Percentiles rank a stretch among this genome's conserved stretches.
phyloP scores from a whole-genome alignment of 2,329 filamentous ascomycete species.

The Fusarium ambrosium region DNA sequence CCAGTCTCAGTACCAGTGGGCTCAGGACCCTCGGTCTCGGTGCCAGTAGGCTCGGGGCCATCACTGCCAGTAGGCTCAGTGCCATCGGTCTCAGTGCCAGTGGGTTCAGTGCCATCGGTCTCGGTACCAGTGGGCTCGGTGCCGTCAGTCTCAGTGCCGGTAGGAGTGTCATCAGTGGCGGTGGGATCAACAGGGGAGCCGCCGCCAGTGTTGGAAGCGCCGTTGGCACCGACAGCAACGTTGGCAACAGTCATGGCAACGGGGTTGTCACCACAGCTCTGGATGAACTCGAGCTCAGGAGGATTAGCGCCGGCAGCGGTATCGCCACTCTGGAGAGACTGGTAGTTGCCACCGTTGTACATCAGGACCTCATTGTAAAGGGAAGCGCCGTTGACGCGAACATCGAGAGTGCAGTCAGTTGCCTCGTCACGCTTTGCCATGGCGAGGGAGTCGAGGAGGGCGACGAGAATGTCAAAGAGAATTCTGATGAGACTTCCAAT shows the following conservation, averaged over 20 bases:
- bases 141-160: slow-evolving; percentile 21
- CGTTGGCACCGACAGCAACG: slow-evolving; percentile 30
- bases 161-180: neutral
- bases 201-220: neutral
- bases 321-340: accelerated
- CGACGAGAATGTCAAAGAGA: slow-evolving; percentile 1
- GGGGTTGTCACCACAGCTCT: slow-evolving; percentile 20
- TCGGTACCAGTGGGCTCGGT: slow-evolving; percentile 43
- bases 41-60: neutral
- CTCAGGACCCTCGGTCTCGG: neutral
- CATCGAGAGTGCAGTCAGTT: slow-evolving; percentile 9
- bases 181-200: neutral
- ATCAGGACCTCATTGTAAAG: neutral
- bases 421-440: slow-evolving; percentile 9
- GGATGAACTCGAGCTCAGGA: slow-evolving; percentile 9
- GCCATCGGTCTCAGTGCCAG: neutral
- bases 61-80: neutral
- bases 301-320: accelerated
- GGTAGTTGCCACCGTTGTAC: neutral
- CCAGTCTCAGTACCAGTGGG: neutral
- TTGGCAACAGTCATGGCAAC: neutral
- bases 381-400: neutral
- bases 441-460: accelerated
- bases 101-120: neutral
- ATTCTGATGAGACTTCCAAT: slow-evolving; percentile 3